Percentiles rank a stretch among this genome's conserved stretches.
phyloP scores from a whole-genome alignment of 495 filamentous ascomycete species.

The Penicillium silybi region DNA sequence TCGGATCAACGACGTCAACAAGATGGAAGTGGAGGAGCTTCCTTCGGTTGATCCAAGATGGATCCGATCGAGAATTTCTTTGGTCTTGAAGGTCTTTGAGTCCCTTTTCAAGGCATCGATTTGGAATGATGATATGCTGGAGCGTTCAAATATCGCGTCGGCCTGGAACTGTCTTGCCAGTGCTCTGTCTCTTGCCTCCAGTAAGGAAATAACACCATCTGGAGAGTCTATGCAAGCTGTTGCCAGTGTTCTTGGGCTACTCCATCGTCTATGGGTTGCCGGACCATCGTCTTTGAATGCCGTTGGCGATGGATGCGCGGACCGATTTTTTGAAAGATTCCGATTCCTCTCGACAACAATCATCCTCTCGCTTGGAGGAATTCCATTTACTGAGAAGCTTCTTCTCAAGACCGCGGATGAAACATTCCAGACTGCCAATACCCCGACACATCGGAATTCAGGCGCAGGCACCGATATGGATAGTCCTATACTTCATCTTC shows the following conservation, averaged over 20 bases:
- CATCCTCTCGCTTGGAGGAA: conserved; percentile 61
- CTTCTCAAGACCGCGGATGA: conserved; percentile 40
- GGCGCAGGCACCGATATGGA: conserved; percentile 23
- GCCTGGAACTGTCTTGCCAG: conserved; percentile 69
- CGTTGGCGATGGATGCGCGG: conserved; percentile 15
- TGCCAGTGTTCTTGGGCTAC: conserved; percentile 60
- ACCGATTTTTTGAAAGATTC: conserved; percentile 58
- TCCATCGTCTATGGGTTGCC: conserved; percentile 63
- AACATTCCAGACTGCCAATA: conserved; percentile 42
- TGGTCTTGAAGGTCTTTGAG: conserved; percentile 61
- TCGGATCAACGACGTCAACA: conserved; percentile 54
- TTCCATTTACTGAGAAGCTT: conserved; percentile 77
- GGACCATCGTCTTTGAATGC: conserved; percentile 39
- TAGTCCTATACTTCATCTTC: conserved; percentile 40
- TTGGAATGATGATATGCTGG: conserved; percentile 45
- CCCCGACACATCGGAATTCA: conserved; percentile 42
- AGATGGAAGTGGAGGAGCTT: conserved; percentile 65
- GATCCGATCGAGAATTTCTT: conserved; percentile 66
- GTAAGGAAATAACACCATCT: conserved; percentile 86
- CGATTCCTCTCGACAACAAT: conserved; percentile 56
- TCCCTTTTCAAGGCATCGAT: conserved; percentile 56
- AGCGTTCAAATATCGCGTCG: conserved; percentile 39
- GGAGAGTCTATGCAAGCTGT: conserved; percentile 76
- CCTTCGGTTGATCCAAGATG: conserved; percentile 79
- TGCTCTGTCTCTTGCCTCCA: conserved; percentile 70